These are phyloP conservation scores for Asterella californica DNA, from an alignment of 225 moss, liverwort and hornwort species.

Conservation along the genomic window DNA sequence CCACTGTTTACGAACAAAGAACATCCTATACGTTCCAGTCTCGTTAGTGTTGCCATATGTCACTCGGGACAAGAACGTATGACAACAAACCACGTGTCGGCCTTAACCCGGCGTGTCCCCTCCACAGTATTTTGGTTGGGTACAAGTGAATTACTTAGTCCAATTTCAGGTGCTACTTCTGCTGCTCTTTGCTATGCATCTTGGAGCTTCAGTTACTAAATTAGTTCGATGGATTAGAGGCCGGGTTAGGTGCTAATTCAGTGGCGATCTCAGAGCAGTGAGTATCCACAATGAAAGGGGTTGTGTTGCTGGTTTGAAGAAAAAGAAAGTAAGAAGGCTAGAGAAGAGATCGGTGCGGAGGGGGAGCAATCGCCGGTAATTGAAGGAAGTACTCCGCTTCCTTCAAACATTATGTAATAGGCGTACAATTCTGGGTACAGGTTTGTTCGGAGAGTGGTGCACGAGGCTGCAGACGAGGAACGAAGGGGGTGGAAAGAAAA, in stretches of 20 bases:
- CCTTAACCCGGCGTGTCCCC: too few species aligned
- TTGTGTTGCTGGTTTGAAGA: background rate
- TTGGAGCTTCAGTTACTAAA: background rate
- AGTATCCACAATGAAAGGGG: background rate
- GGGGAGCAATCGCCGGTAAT: constrained; percentile 1
- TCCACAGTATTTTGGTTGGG: background rate
- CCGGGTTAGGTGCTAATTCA: background rate
- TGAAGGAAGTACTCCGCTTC: background rate
- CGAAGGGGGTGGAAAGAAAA: background rate
- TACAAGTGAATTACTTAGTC: background rate
- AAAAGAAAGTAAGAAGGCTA: background rate
- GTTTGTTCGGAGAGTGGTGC: background rate
- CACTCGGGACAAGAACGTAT: background rate
- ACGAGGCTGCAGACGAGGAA: background rate
- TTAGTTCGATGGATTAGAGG: background rate
- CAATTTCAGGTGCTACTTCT: background rate
- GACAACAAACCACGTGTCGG: background rate
- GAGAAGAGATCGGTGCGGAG: constrained; percentile 4
- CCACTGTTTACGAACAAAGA: background rate
- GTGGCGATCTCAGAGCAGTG: background rate
- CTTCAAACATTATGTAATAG: background rate
- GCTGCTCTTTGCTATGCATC: background rate
- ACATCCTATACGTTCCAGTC: background rate
- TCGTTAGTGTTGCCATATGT: background rate
- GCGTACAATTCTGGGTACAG: background rate